Conservation (phyloP, 192 early-diverging fungal species). For the Linnemannia hyalina region DNA sequence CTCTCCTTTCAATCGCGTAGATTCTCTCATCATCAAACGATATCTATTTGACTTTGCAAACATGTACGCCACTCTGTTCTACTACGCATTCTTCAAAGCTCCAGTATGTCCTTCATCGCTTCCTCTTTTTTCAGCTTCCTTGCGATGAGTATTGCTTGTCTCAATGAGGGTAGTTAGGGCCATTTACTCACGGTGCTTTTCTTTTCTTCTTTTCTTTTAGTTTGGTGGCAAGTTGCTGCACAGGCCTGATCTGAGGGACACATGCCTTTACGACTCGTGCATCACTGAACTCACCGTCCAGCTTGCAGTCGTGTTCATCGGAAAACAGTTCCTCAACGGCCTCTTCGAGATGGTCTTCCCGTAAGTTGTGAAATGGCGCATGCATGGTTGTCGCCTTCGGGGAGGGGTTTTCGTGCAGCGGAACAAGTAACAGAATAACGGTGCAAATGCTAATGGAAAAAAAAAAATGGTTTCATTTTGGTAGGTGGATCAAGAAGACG, state of each 20-base stretch:
- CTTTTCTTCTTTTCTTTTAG: not conserved
- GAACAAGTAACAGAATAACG: too few relatives aligned
- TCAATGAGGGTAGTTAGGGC: not conserved
- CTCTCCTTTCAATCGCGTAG: constrained; percentile 14
- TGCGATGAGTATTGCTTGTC: too few relatives aligned
- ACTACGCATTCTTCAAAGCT: constrained; percentile 66
- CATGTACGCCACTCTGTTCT: constrained; percentile 70
- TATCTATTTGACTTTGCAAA: constrained; percentile 73
- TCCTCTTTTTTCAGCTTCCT: too few relatives aligned
- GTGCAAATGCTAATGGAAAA: too few relatives aligned
- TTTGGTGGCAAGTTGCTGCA: constrained; percentile 26
- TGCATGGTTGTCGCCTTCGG: not conserved
- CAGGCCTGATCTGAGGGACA: constrained; percentile 23
- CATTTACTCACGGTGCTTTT: not conserved
- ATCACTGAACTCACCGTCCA: constrained; percentile 69
- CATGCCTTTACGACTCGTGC: constrained; percentile 57
- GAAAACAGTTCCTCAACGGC: constrained; percentile 65
- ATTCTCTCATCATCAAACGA: constrained; percentile 65
- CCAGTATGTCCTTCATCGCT: constrained; percentile 1
- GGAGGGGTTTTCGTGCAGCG: not conserved
- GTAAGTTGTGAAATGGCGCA: constrained; percentile 23
- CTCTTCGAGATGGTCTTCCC: constrained; percentile 62
- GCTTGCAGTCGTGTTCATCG: constrained; percentile 71
- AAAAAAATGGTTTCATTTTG: not conserved
- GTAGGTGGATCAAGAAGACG: constrained; percentile 31